Conservation (phyloP, 2,329 filamentous ascomycete species). For the Fusarium xyrophilum region DNA sequence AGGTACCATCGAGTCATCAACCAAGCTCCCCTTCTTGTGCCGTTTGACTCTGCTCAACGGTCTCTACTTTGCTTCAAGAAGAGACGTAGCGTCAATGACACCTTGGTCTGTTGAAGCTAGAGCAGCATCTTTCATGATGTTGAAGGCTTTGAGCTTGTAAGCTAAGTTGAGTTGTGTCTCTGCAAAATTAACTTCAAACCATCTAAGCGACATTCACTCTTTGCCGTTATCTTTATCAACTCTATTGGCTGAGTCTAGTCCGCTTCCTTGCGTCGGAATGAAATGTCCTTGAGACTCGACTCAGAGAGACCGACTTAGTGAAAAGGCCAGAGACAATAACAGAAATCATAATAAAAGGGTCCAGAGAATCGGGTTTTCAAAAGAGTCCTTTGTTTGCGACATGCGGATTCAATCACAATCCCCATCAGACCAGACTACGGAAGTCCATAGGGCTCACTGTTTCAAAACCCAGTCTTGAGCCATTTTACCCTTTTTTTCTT, state of each 20-base stretch:
- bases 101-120: slow-evolving; percentile 10
- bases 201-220: slow-evolving; percentile 13
- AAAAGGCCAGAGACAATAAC: not conserved
- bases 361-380: not conserved
- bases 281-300: not conserved
- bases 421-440: not conserved
- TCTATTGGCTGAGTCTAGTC: not conserved
- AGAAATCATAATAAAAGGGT: not conserved
- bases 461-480: too few relatives aligned
- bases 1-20: not conserved
- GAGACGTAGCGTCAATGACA: not conserved
- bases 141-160: not conserved
- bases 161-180: not conserved
- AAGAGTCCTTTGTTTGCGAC: not conserved
- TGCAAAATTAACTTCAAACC: slow-evolving; percentile 1
- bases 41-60: not conserved
- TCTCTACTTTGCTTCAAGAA: not conserved
- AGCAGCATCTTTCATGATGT: slow-evolving; percentile 8
- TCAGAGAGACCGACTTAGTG: not conserved
- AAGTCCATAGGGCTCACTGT: too few relatives aligned
- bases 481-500: too few relatives aligned
- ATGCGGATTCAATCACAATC: slow-evolving; percentile 1
- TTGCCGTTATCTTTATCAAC: not conserved
- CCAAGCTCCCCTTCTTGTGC: not conserved
- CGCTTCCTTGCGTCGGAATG: slow-evolving; percentile 8